Base-by-base conservation (phyloP, 2,329 filamentous ascomycete genomes). In the Stachybotrys chlorohalonatus region DNA sequence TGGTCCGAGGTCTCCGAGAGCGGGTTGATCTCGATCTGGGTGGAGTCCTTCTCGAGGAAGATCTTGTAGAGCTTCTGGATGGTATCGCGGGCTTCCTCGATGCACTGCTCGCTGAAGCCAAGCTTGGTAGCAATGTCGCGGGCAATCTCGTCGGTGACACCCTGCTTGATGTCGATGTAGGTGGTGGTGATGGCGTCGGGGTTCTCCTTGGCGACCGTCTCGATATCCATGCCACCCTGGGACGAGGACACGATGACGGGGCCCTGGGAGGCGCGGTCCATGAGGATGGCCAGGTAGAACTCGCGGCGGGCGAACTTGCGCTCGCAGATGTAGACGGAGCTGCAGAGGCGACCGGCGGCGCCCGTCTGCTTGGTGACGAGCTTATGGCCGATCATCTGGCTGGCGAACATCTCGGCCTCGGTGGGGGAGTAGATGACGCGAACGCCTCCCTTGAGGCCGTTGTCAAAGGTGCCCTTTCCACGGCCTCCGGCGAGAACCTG, bases 361-460 rank as follows among this genome's bases (percentile, higher is more conserved):
- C 94, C 94, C 56, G 94, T 99, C 82, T 99, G 94, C 85, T 99
- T 99, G 75, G 94, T 99, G 77, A 99, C 84, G 75, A 99, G 90
- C 78, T 96, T 96, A 80, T 99, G 93, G 70, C 94, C 94, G 75
- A 99, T 97, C 94, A 99, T 99, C 81, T 99, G 92, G 65, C 93
- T 84, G 65, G 94, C 93, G 72, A 99, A 96, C 85, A 97, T 96
- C 81, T 90, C 89, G 70, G 94, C 94, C 81, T 87, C 84, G 66
- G 91, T 92, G 57, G 94, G 90, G 80, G 93, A 97, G 84, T 97
- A 99, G 77, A 99, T 95, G 68, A 99, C 92, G 67, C 94, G 86
- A 66, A 99, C 94, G 79, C 94, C 94, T 68, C 94, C 94, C 83
- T 99, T 99, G 72, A 99, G 86, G 67, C 94, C 94, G 76, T 96